phyloP scores from a whole-genome alignment of 106 monocot genomes.

The Apostasia shenzhenica region DNA sequence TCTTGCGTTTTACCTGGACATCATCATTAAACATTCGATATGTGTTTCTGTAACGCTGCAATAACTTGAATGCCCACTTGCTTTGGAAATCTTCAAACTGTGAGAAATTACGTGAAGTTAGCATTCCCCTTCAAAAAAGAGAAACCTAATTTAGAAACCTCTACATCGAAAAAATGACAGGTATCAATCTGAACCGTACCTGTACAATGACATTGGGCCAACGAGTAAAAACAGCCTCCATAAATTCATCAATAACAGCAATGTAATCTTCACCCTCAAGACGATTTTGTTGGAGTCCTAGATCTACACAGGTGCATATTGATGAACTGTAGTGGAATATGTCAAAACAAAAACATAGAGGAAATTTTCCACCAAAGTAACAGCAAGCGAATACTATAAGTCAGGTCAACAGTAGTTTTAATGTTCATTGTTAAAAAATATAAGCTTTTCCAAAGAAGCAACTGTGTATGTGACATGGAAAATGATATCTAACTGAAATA shows the following conservation, averaged over 20 bases:
- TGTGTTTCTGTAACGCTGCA: slow-evolving; percentile 79
- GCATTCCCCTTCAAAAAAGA: background rate
- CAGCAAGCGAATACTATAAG: too few species aligned
- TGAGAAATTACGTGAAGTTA: slow-evolving; percentile 6
- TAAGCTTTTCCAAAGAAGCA: background rate
- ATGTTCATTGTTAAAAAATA: background rate
- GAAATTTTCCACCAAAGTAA: background rate
- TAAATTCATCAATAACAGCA: slow-evolving; percentile 97
- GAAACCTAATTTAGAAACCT: background rate
- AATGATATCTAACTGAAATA: too few species aligned
- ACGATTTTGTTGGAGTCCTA: slow-evolving; percentile 83
- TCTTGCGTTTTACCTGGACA: slow-evolving; percentile 68
- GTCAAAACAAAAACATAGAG: background rate
- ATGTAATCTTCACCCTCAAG: slow-evolving; percentile 90
- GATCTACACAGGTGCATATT: slow-evolving; percentile 33
- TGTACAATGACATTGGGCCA: slow-evolving; percentile 99
- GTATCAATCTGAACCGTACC: slow-evolving; percentile 28
- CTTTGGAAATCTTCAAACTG: slow-evolving; percentile 99
- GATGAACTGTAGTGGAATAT: background rate
- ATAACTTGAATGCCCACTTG: slow-evolving; percentile 95
- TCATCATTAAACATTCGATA: slow-evolving; percentile 99
- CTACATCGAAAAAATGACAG: background rate
- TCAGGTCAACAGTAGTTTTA: background rate
- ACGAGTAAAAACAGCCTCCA: slow-evolving; percentile 98
- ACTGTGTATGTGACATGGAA: background rate